Evolutionary conservation across 1,284 basidiomycete genomes (phyloP), one percentile per base, ranked within the genome.

Genomic region (Leccinum solheimii): DNA sequence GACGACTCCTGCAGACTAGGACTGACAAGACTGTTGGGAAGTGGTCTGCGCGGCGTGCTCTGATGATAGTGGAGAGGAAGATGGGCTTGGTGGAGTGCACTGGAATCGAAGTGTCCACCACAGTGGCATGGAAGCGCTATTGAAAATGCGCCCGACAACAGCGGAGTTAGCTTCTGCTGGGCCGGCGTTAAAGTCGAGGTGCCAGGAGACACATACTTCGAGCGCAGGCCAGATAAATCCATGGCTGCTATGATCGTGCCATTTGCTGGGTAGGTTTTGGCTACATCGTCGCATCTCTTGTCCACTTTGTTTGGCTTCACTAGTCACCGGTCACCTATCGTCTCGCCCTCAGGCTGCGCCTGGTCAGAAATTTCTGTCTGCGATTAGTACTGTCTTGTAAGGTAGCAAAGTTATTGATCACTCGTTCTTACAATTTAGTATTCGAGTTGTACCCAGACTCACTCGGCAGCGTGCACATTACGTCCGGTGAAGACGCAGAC

Each of bases 71-170:
- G 34, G 34, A 30, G 70, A 67, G 6, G 71, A 66, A 21, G 68
- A 66, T 13, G 68, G 57, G 59, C 65, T 69, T 5, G 74, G 65
- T 27, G 76, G 71, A 40, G 73, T 32, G 30, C 30, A 9, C 5
- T 27, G 0, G 23, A 2, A 1, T 48, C 11, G 7, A 2, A 58
- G 26, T 27, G 26, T 23, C 32, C 4, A 21, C 55, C 5, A 49
- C 50, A 81, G 80, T 60, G 78, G 72, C 9, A 38, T 76, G 2
- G 79, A 80, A 66, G 74, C 70, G 6, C 70, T 76, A 3, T 67
- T 75, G 45, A 83, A 80, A 64, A 62, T 81, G 36, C 69, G 81
- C 30, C 79, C 78, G 1, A 76, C 71, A 23, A 60, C 64, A 1
- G 63, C 71, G 30, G 77, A 82, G 34, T 59, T 27, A 27, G 26